Base-by-base conservation (phyloP, 2,329 filamentous ascomycete genomes). In the Hypoxylon sp. region DNA sequence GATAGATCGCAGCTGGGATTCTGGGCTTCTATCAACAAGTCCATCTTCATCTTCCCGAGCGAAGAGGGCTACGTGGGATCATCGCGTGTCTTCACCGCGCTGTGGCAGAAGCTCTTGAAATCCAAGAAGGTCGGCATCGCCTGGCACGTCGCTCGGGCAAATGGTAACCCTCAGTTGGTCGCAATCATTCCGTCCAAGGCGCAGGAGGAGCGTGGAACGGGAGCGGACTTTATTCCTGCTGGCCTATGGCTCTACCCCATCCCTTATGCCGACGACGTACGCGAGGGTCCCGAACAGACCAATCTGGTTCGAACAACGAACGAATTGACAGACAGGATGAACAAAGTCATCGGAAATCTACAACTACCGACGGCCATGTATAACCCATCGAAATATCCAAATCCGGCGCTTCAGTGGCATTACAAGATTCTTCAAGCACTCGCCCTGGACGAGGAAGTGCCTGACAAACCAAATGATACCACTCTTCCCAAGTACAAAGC, bases 331-430 rank as follows among this genome's bases (percentile, higher is more conserved):
- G 91, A 96, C 68, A 81, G 84, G 31, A 97, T 97, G 93, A 84
- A 91, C 43, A 83, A 83, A 4, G 84, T 97, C 3, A 80, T 97
- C 2, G 89, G 95, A 71, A 92, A 96, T 65, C 79, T 97, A 0
- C 92, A 97, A 71, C 84, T 99, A 6, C 95, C 95, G 0, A 93
- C 91, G 69, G 92, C 84, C 4, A 81, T 84, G 26, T 99, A 96
- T 70, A 89, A 96, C 65, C 93, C 94, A 1, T 79, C 81, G 1
- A 95, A 89, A 69, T 98, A 97, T 69, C 91, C 95, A 0, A 99
- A 99, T 61, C 92, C 93, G 8, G 84, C 90, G 7, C 80, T 99
- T 20, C 95, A 99, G 76, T 99, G 94, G 93, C 95, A 98, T 77
- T 99, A 98, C 79, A 88, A 87, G 60, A 96, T 99, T 41, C 79